phyloP scores from a whole-genome alignment of 192 early-diverging fungal species.

The Oehlia diaphana region DNA sequence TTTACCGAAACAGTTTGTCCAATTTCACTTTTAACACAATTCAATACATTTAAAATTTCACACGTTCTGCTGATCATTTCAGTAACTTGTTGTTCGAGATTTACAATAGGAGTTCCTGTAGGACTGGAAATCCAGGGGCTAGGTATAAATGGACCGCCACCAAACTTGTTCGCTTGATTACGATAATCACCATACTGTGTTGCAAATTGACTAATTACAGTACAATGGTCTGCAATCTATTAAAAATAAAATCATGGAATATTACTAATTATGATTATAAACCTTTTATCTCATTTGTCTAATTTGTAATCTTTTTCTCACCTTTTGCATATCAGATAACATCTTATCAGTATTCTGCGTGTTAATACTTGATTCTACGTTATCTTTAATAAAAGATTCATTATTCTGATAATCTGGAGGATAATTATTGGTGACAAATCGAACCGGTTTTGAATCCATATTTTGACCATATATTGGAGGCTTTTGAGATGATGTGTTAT shows the following conservation, averaged over 20 bases:
- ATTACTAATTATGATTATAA: not conserved
- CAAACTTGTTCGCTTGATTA: not conserved
- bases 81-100: not conserved
- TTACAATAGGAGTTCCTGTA: not conserved
- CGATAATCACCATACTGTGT: not conserved
- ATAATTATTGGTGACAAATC: slow-evolving; percentile 8
- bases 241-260: not conserved
- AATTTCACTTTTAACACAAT: not conserved
- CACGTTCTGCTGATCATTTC: slow-evolving; percentile 2
- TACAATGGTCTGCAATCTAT: slow-evolving; percentile 5
- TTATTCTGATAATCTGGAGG: not conserved
- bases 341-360: not conserved
- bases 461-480: not conserved
- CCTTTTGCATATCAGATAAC: not conserved
- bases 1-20: not conserved
- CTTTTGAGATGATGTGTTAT: not conserved
- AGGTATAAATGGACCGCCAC: not conserved
- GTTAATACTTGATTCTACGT: too few species aligned
- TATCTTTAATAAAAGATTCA: not conserved
- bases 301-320: not conserved
- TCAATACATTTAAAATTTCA: slow-evolving; percentile 1
- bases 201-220: slow-evolving; percentile 3
- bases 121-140: not conserved
- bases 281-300: too few species aligned
- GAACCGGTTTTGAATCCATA: not conserved